These are phyloP conservation scores for Nigrospora sphaerica DNA, from an alignment of 2,329 filamentous ascomycete species.

Conservation along the genomic window DNA sequence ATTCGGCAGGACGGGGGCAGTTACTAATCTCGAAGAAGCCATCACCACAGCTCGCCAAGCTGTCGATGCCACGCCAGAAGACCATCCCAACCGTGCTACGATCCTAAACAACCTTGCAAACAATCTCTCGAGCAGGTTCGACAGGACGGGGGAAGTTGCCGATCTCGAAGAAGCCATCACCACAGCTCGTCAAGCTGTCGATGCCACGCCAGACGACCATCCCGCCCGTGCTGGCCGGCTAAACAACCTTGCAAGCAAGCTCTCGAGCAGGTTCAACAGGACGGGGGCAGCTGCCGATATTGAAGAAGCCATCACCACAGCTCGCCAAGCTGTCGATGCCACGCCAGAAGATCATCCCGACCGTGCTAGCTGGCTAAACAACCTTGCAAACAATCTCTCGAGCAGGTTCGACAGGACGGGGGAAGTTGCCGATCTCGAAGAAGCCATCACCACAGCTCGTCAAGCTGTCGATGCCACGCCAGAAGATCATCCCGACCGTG, in stretches of 20 bases:
- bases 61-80: conserved; percentile 1
- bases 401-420: conserved; percentile 2
- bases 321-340: too few relatives aligned
- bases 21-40: conserved; percentile 5
- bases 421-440: conserved; percentile 7
- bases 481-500: conserved; percentile 2
- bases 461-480: conserved; percentile 6
- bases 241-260: too few relatives aligned
- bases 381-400: conserved; percentile 1
- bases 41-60: neutral
- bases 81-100: neutral
- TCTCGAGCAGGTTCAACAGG: too few relatives aligned
- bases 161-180: conserved; percentile 10
- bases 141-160: conserved; percentile 3
- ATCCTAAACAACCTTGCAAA: conserved; percentile 1
- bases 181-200: conserved; percentile 4
- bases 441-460: conserved; percentile 6
- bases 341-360: neutral
- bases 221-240: neutral
- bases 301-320: too few relatives aligned
- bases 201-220: conserved; percentile 4
- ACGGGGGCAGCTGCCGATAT: too few relatives aligned
- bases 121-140: conserved; percentile 1
- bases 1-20: neutral
- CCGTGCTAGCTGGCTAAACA: neutral